Evolutionary conservation across 2,329 filamentous ascomycete species (phyloP).

Genomic region (Neopestalotiopsis sp.): DNA sequence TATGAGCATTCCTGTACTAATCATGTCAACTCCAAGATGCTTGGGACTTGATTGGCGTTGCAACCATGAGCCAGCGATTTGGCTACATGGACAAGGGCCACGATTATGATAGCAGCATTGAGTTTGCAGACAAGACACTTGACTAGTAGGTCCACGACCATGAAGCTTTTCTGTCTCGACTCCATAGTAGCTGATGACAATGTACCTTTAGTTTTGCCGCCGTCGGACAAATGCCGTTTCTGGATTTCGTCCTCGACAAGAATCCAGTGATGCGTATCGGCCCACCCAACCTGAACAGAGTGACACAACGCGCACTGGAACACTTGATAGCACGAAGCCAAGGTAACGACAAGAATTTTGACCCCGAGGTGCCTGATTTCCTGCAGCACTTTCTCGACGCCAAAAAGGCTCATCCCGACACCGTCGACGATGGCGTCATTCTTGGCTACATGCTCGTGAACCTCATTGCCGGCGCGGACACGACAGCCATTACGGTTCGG

Average conservation of each 20-base stretch:
- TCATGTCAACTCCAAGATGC: slow-evolving; percentile 26
- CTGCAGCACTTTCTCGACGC: slow-evolving; percentile 40
- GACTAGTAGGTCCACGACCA: slow-evolving; percentile 29
- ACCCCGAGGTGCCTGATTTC: slow-evolving; percentile 32
- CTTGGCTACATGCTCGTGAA: slow-evolving; percentile 32
- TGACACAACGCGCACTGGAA: slow-evolving; percentile 25
- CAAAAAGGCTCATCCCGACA: slow-evolving; percentile 31
- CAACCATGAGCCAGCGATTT: slow-evolving; percentile 45
- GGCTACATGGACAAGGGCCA: slow-evolving; percentile 44
- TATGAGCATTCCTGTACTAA: not conserved
- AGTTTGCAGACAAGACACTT: slow-evolving; percentile 30
- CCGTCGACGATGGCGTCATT: slow-evolving; percentile 34
- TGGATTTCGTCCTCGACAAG: slow-evolving; percentile 35
- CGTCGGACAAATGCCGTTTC: slow-evolving; percentile 32
- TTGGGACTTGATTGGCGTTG: slow-evolving; percentile 47
- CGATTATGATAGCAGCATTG: slow-evolving; percentile 44
- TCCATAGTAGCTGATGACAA: not conserved
- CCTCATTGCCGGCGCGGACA: slow-evolving; percentile 42
- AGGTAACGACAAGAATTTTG: slow-evolving; percentile 18
- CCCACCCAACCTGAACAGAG: slow-evolving; percentile 27
- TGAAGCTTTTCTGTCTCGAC: not conserved
- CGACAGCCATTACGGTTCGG: slow-evolving; percentile 40
- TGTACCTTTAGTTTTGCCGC: slow-evolving; percentile 27
- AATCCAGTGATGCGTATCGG: slow-evolving; percentile 33
- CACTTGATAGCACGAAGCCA: slow-evolving; percentile 23